Conservation (phyloP, 371 early-diverging fungal genomes). For the Blyttiomyces sp. region DNA sequence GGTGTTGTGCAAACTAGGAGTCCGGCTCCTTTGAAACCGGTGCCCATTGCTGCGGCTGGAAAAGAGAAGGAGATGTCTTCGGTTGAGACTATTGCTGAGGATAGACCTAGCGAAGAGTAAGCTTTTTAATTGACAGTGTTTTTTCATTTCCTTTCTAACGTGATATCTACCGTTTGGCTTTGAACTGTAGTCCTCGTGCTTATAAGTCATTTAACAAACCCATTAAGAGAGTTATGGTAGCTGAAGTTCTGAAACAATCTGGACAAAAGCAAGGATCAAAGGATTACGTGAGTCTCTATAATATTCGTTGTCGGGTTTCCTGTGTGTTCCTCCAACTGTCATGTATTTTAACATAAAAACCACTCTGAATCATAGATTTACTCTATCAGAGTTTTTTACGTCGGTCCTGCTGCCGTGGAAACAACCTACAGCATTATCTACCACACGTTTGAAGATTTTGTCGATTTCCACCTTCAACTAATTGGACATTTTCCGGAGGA, state of each 20-base stretch:
- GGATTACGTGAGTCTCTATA: slow-evolving; percentile 15
- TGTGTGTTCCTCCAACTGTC: background rate
- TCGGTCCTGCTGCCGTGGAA: background rate
- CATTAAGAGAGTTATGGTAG: slow-evolving; percentile 16
- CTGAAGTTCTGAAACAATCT: slow-evolving; percentile 12
- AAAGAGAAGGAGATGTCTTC: no score
- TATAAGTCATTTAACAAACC: slow-evolving; percentile 20
- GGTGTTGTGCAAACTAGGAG: no score
- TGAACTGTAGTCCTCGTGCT: no score
- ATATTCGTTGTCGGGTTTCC: background rate
- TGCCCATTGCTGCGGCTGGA: no score
- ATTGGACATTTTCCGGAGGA: slow-evolving; percentile 52
- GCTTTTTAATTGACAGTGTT: no score
- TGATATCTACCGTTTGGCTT: no score
- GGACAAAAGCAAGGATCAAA: background rate
- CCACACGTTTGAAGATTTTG: slow-evolving; percentile 47
- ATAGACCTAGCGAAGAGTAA: no score
- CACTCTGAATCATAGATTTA: slow-evolving; percentile 17
- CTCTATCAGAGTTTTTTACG: slow-evolving; percentile 22
- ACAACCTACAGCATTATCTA: slow-evolving; percentile 19
- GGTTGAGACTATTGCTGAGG: no score
- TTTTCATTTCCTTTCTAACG: no score
- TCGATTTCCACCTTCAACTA: slow-evolving; percentile 52
- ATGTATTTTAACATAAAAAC: background rate
- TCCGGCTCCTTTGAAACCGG: no score